Conservation (phyloP, 2,329 filamentous ascomycete species). For the Coniochaeta prunicola region DNA sequence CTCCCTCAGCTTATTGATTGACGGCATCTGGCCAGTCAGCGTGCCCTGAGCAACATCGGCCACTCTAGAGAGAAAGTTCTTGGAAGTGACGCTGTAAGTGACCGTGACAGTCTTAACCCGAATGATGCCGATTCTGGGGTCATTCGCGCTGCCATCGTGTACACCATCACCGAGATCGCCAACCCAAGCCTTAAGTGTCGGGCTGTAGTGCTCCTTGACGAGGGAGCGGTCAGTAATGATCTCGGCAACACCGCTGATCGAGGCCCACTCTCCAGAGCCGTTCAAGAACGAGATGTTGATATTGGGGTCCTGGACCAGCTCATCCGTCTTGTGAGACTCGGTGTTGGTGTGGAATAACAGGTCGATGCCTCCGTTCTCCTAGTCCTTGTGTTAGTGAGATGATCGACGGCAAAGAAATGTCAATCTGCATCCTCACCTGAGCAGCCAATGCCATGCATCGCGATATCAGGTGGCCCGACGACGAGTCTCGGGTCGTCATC, state of each 20-base stretch:
- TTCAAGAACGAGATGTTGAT: slow-evolving; percentile 81
- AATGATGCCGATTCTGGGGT: slow-evolving; percentile 77
- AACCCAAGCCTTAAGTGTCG: slow-evolving; percentile 72
- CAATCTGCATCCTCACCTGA: slow-evolving; percentile 46
- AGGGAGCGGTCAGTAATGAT: slow-evolving; percentile 62
- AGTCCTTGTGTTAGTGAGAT: slow-evolving; percentile 3
- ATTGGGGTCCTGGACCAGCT: slow-evolving; percentile 63
- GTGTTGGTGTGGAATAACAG: slow-evolving; percentile 90
- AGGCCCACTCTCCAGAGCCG: slow-evolving; percentile 75
- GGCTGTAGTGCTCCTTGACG: slow-evolving; percentile 70
- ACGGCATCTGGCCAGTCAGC: slow-evolving; percentile 62
- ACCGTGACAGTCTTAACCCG: slow-evolving; percentile 65
- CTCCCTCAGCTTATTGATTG: slow-evolving; percentile 70
- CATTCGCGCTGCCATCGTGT: slow-evolving; percentile 74
- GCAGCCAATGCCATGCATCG: slow-evolving; percentile 80
- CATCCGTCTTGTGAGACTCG: slow-evolving; percentile 80
- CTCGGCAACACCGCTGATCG: slow-evolving; percentile 64
- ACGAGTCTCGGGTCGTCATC: slow-evolving; percentile 71
- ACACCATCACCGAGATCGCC: slow-evolving; percentile 77
- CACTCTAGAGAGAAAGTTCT: slow-evolving; percentile 55
- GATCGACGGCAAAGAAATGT: neutral
- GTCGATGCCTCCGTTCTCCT: slow-evolving; percentile 75
- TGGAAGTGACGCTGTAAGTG: slow-evolving; percentile 61
- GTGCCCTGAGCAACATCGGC: slow-evolving; percentile 70
- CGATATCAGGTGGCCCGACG: slow-evolving; percentile 63